These are phyloP conservation scores for Mycena rosella DNA, from an alignment of 768 basidiomycete species.

Conservation along the genomic window DNA sequence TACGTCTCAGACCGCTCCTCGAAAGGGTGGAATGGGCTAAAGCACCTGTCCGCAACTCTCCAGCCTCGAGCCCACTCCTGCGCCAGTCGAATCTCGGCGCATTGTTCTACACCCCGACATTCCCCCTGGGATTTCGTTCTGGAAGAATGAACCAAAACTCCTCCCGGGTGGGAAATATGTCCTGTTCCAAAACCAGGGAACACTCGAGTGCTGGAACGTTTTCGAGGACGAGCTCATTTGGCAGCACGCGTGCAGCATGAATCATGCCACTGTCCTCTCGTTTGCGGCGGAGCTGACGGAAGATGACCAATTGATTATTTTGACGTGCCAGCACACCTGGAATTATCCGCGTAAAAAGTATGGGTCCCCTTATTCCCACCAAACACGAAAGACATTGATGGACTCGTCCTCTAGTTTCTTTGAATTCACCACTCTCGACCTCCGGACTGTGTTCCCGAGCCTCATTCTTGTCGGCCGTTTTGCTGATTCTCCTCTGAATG, in stretches of 20 bases:
- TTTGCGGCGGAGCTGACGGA: conserved; percentile 10
- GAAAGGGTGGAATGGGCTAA: neutral
- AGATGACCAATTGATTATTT: neutral
- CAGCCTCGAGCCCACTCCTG: neutral
- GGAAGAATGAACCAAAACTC: conserved; percentile 9
- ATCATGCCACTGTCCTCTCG: neutral
- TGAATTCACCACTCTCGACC: conserved; percentile 2
- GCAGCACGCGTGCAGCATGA: neutral
- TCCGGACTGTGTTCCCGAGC: neutral
- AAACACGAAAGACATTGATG: neutral
- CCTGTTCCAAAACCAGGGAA: conserved; percentile 10
- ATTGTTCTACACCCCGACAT: conserved; percentile 5
- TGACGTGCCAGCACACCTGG: conserved; percentile 9
- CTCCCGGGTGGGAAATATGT: conserved; percentile 19
- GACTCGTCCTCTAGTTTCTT: conserved; percentile 3
- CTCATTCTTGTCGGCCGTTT: neutral
- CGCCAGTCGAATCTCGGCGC: neutral
- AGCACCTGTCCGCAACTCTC: neutral
- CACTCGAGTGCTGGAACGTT: conserved; percentile 22
- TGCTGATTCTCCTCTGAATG: neutral
- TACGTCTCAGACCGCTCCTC: neutral
- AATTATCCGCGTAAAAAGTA: neutral
- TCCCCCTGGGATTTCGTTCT: neutral
- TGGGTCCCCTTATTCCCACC: neutral
- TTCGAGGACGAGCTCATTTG: conserved; percentile 20